phyloP scores from a whole-genome alignment of 2,329 filamentous ascomycete species.

The Calonectria multiphialidica region DNA sequence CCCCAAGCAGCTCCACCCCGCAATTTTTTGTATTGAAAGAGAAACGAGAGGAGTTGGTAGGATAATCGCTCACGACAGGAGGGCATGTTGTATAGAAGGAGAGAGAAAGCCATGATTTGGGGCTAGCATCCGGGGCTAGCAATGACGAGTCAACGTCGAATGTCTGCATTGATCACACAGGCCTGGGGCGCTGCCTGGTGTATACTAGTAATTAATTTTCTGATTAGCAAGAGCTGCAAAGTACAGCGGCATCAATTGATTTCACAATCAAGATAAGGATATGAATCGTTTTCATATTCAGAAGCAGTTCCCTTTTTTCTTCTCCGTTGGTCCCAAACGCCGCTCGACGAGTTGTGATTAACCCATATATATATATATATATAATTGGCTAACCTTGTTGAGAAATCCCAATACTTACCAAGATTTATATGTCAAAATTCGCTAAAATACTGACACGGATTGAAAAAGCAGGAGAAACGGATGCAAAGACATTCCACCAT shows the following conservation, averaged over 20 bases:
- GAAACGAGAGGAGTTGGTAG: not conserved
- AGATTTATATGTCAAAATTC: too few relatives aligned
- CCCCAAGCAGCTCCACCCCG: too few relatives aligned
- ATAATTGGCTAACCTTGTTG: too few relatives aligned
- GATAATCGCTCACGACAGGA: not conserved
- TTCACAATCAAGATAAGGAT: not conserved
- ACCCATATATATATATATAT: too few relatives aligned
- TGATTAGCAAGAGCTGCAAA: not conserved
- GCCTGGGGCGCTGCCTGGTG: not conserved
- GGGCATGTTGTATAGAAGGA: constrained; percentile 2
- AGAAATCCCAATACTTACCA: too few relatives aligned
- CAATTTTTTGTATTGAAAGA: not conserved
- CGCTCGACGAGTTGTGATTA: too few relatives aligned
- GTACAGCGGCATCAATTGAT: not conserved
- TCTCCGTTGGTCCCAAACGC: not conserved
- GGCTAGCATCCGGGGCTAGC: not conserved
- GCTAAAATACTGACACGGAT: too few relatives aligned
- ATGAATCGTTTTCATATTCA: not conserved
- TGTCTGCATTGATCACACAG: constrained; percentile 4
- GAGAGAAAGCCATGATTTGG: not conserved
- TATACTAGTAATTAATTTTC: constrained; percentile 2
- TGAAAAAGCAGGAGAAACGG: too few relatives aligned
- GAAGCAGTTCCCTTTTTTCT: not conserved
- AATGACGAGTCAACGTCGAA: constrained; percentile 11
- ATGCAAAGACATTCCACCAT: too few relatives aligned